phyloP scores from a whole-genome alignment of 2,329 filamentous ascomycete genomes.

The Hypoxylon sp. region DNA sequence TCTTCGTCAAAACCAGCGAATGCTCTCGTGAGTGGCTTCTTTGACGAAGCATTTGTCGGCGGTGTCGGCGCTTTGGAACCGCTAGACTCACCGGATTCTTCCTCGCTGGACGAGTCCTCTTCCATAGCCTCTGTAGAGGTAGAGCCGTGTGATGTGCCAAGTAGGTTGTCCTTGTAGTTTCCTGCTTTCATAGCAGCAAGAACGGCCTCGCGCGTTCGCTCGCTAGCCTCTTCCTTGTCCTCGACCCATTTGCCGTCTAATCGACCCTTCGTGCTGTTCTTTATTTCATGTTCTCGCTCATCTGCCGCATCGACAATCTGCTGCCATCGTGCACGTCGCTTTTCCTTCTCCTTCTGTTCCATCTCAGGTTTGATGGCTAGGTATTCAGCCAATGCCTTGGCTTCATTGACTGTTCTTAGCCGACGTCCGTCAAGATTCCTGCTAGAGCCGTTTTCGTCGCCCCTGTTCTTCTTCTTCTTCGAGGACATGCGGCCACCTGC shows the following conservation, averaged over 20 bases:
- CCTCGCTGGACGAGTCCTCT: conserved; percentile 54
- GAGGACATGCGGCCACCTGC: conserved; percentile 98
- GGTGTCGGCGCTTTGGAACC: conserved; percentile 66
- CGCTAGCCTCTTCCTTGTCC: conserved; percentile 89
- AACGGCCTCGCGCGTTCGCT: conserved; percentile 85
- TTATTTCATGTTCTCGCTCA: conserved; percentile 85
- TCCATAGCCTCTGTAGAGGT: conserved; percentile 57
- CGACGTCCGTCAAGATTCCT: conserved; percentile 93
- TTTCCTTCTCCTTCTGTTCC: conserved; percentile 94
- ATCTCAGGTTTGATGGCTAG: conserved; percentile 96
- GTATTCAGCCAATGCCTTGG: conserved; percentile 95
- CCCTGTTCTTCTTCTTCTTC: conserved; percentile 86
- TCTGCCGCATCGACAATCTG: conserved; percentile 89
- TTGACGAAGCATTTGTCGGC: conserved; percentile 59
- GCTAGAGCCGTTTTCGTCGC: conserved; percentile 89
- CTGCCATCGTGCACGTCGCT: conserved; percentile 86
- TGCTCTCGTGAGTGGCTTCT: conserved; percentile 58
- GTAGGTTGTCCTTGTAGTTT: conserved; percentile 72
- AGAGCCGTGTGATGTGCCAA: conserved; percentile 67
- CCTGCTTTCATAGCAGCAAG: conserved; percentile 77
- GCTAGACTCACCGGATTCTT: conserved; percentile 57
- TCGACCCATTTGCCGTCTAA: conserved; percentile 96
- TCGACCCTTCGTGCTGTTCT: conserved; percentile 77
- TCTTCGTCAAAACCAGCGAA: conserved; percentile 87
- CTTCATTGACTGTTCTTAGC: conserved; percentile 92